Conservation (phyloP, 805 yeast species). For the Torulaspora franciscae region DNA sequence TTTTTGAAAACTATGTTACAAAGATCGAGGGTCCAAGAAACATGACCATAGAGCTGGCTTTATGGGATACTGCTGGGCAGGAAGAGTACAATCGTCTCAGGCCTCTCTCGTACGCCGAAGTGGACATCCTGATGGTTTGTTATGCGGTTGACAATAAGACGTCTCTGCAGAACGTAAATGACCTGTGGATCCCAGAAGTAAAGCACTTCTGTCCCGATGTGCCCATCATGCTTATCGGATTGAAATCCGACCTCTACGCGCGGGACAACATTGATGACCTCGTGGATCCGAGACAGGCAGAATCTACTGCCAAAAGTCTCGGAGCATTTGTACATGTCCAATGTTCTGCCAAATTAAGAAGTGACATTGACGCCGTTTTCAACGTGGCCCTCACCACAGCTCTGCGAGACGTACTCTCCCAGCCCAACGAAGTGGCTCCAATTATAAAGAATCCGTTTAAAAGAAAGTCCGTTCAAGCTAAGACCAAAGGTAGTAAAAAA, state of each 20-base stretch:
- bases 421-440: constrained; percentile 8
- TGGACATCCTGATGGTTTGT: constrained; percentile 68
- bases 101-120: constrained; percentile 75
- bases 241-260: constrained; percentile 60
- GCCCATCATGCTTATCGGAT: constrained; percentile 76
- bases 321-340: constrained; percentile 70
- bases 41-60: constrained; percentile 58
- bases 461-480: constrained; percentile 4
- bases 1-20: constrained; percentile 73
- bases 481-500: not conserved
- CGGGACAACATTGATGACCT: constrained; percentile 17
- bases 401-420: constrained; percentile 15
- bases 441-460: constrained; percentile 16
- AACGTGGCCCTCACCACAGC: constrained; percentile 45
- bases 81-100: constrained; percentile 79
- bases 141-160: constrained; percentile 61
- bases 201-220: constrained; percentile 74
- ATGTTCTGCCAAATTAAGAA: constrained; percentile 71
- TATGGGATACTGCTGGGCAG: constrained; percentile 92
- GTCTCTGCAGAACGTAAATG: constrained; percentile 67
- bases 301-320: constrained; percentile 50
- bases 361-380: constrained; percentile 65
- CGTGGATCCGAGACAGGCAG: constrained; percentile 46
- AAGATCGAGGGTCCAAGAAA: constrained; percentile 46
- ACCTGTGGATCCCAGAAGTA: constrained; percentile 86